Evolutionary conservation across 1,139 yeast genomes (phyloP), one percentile per base, ranked within the genome.

Genomic region (Geotrichum restrictum): DNA sequence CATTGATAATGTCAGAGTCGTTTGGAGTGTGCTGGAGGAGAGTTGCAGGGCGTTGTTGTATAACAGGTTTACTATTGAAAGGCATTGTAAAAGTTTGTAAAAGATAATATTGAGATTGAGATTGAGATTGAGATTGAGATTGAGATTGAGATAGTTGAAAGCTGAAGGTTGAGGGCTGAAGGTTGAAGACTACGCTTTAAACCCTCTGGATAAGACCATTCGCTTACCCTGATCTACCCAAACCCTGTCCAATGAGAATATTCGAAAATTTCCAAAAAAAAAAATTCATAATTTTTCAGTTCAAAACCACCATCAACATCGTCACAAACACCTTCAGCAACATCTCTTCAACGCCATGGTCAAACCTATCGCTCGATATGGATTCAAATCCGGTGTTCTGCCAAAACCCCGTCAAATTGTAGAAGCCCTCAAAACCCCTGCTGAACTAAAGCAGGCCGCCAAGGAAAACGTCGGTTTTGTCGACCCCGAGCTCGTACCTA

Each of bases 341-440:
- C 41, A 8, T 3, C 41, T 10, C 22, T 19, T 37, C 36, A 14
- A 4, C 7, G 36, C 19, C 42, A 76, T 76, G 80, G 78, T 76
- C 56, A 75, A 74, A 60, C 72, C 76, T 50, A 68, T 70, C 32
- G 74, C 76, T 11, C 74, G 72, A 57, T 71, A 69, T 56, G 80
- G 79, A 2, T 73, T 71, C 58, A 85, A 85, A 71, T 84, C 94
- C 51, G 96, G 97, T 66, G 74, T 87, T 48, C 76, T 89, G 60
- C 97, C 97, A 49, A 76, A 74, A 55, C 82, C 86, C 13, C 82
- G 95, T 64, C 81, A 85, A 38, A 77, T 81, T 51, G 80, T 83
- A 57, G 83, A 88, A 8, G 66, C 73, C 40, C 73, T 72, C 43
- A 73, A 74, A 59, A 65, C 72, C 4, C 56, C 62, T n/a, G 62